Base-by-base conservation (phyloP, 805 yeast genomes). In the Candida adriatica region DNA sequence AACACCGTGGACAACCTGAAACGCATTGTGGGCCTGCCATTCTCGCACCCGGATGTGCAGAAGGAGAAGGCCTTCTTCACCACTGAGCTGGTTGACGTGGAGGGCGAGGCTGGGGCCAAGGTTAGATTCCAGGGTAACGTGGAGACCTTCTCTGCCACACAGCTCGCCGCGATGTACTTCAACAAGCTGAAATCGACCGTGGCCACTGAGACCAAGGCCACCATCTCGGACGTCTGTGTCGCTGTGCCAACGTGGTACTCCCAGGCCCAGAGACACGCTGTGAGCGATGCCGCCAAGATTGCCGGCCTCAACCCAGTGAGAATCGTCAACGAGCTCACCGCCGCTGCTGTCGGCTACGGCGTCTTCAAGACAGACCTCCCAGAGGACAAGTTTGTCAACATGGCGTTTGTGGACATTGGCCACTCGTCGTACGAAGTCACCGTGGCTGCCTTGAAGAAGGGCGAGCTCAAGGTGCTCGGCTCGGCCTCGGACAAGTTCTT, bases 311-410 rank as follows among this genome's bases (percentile, higher is more conserved):
- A 92, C 78, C 97, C 98, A 39, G 96, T 92, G 39, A 84, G 98
- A 75, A 78, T 92, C 44, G 95, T 92, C 50, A 92, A 92, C 62
- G 99, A 92, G 61, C 80, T 84, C 46, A 88, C 97, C 37, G 97
- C 98, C 40, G 98, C 98, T 41, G 97, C 96, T 53, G 95, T 92
- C 45, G 94, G 96, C 51, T 94, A 92, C 69, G 98, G 98, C 71
- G 96, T 92, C 40, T 92, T 92, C 81, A 88, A 92, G 75, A 74
- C 83, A 46, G 96, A 90, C 57, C 73, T 92, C 53, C 96, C 97
- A 53, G 97, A 87, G 62, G 95, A 85, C 52, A 82, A 80, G 61
- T 80, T 88, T 55, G 79, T 82, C 68, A 81, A 74, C 55, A 82
- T 92, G 49, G 96, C 94, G 30, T 84, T 92, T 53, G 79, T 92